Base-by-base conservation (phyloP, 306 rosid genomes). In the Castanospermum australe region DNA sequence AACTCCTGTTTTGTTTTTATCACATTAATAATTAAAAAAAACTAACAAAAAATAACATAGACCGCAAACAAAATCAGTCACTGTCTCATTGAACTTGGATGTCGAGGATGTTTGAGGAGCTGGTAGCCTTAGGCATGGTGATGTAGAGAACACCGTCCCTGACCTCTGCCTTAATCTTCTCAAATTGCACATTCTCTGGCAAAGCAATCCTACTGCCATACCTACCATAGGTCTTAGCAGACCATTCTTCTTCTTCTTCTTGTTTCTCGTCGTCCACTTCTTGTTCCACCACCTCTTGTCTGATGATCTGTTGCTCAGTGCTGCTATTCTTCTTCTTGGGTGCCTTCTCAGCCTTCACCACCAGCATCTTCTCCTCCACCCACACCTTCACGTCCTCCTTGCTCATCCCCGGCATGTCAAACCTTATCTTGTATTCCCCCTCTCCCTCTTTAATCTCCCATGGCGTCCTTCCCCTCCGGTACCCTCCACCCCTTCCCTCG, bases 321-420 rank as follows among this genome's bases (percentile, higher is more conserved):
- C 20, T 20, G 17, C 20, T 24, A 6, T 64, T 62, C 79, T 76
- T 81, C 69, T 81, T 84, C 59, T 75, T 77, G 0, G 50, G 28
- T 67, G 1, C 81, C 33, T 94, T 92, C 69, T 94, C 89, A 8
- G 97, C 98, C 64, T 89, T 92, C 6, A 94, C 86, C 9, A 94
- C 87, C 11, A 94, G 64, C 96, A 92, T 90, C 28, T 92, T 94
- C 51, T 92, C 97, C 71, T 94, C 97, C 21, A 94, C 93, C 91
- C 97, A 92, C 1, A 90, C 93, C 75, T 89, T 92, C 12, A 94
- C 98, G 71, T 94, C 98, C 14, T 87, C 89, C 67, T 89, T 90
- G 6, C 71, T 86, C 96, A 94, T 94, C 13, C 97, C 98, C 0
- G 98, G 97, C 93, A 94, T 94, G 55, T 94, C 97, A 33, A 94